Evolutionary conservation across 805 yeast species (phyloP).

Genomic region (Starmerella bacillaris): DNA sequence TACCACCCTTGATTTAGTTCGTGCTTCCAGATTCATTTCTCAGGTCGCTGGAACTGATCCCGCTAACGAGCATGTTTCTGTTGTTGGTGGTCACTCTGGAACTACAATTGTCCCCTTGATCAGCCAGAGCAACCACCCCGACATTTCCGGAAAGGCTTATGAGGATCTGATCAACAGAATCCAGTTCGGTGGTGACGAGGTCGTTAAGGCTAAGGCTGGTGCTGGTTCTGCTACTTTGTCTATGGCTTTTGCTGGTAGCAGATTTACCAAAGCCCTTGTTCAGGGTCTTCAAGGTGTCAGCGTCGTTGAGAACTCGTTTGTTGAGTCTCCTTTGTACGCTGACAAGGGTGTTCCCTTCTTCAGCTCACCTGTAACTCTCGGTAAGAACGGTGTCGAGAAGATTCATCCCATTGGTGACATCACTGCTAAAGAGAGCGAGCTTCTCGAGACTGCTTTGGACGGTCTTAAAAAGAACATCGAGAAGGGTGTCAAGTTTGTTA

Average conservation of each 20-base stretch:
- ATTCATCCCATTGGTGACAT: slow-evolving; percentile 65
- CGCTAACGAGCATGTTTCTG: slow-evolving; percentile 56
- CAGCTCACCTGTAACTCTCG: slow-evolving; percentile 86
- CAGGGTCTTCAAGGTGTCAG: slow-evolving; percentile 28
- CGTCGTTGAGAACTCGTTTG: slow-evolving; percentile 37
- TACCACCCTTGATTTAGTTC: slow-evolving; percentile 80
- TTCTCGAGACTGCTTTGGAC: slow-evolving; percentile 65
- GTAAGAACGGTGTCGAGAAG: slow-evolving; percentile 72
- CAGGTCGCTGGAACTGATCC: slow-evolving; percentile 58
- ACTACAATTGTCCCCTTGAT: slow-evolving; percentile 85
- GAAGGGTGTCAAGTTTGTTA: slow-evolving; percentile 77
- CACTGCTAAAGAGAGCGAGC: slow-evolving; percentile 64
- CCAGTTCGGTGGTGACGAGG: slow-evolving; percentile 94
- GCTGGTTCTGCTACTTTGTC: slow-evolving; percentile 87
- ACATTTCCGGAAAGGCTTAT: slow-evolving; percentile 46
- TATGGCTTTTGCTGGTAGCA: slow-evolving; percentile 84
- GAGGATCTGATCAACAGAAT: slow-evolving; percentile 63
- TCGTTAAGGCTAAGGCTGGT: slow-evolving; percentile 82
- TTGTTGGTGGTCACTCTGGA: slow-evolving; percentile 97
- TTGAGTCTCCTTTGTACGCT: slow-evolving; percentile 61
- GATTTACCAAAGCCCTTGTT: slow-evolving; percentile 41
- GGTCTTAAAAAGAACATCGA: slow-evolving; percentile 73
- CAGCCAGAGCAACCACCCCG: slow-evolving; percentile 50
- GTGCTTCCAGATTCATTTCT: slow-evolving; percentile 76
- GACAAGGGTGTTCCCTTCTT: slow-evolving; percentile 89